phyloP scores from a whole-genome alignment of 345 rosid genomes.

The Melaleuca alternifolia region DNA sequence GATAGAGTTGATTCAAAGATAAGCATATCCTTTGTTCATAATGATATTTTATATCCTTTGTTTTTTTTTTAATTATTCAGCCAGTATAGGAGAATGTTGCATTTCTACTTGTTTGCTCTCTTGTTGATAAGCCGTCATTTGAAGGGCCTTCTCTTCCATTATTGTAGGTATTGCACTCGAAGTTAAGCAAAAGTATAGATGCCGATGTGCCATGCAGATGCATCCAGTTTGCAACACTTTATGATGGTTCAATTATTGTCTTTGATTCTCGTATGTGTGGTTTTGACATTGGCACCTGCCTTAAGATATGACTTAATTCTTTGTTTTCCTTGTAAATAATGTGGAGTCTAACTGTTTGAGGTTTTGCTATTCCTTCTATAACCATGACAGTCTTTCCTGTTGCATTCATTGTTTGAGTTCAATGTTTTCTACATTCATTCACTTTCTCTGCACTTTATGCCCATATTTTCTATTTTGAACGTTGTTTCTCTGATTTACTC shows the following conservation, averaged over 20 bases:
- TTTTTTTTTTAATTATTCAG: background rate
- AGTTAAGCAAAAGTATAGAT: slow-evolving; percentile 38
- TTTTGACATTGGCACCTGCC: slow-evolving; percentile 82
- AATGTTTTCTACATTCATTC: background rate
- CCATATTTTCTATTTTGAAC: background rate
- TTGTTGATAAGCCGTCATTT: background rate
- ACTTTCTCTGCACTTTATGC: background rate
- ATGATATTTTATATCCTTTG: background rate
- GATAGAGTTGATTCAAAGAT: too few relatives aligned
- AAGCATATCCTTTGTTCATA: too few relatives aligned
- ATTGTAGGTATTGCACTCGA: slow-evolving; percentile 67
- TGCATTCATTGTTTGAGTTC: background rate
- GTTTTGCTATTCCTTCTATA: background rate
- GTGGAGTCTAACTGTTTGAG: background rate
- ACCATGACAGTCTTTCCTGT: background rate
- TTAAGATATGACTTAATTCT: slow-evolving; percentile 46
- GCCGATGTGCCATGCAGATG: slow-evolving; percentile 9
- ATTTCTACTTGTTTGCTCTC: background rate
- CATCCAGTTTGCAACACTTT: slow-evolving; percentile 61
- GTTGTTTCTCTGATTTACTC: background rate
- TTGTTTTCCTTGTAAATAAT: background rate
- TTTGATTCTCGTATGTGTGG: slow-evolving; percentile 62
- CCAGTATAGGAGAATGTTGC: background rate
- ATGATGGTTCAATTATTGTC: slow-evolving; percentile 73
- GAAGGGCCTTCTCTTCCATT: background rate